Evolutionary conservation across 345 rosid species (phyloP).

Genomic region (Citrus glauca): DNA sequence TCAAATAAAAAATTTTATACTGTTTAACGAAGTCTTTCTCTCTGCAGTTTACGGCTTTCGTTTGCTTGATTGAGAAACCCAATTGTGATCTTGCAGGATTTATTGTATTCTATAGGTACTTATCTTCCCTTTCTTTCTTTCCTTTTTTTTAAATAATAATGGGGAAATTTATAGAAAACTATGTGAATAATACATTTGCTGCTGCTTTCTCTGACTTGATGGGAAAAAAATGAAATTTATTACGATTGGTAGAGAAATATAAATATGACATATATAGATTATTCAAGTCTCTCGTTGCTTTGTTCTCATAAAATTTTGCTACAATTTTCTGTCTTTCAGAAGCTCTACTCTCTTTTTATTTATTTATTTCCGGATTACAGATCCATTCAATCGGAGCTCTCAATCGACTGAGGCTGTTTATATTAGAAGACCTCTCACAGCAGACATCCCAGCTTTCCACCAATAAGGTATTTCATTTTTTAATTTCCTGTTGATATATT

Average conservation of each 20-base stretch:
- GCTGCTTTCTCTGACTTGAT: no score
- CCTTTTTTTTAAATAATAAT: no score
- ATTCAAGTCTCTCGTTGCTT: not conserved
- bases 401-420: not conserved
- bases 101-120: not conserved
- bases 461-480: no score
- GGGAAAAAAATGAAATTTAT: no score
- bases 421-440: no score
- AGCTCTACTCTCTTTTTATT: not conserved
- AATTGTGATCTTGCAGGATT: not conserved
- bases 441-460: no score
- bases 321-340: not conserved
- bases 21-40: not conserved
- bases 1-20: not conserved
- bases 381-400: not conserved
- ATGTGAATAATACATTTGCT: no score
- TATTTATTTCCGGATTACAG: not conserved
- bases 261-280: no score
- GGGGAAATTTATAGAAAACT: no score
- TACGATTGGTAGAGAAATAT: no score
- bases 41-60: not conserved
- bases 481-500: no score
- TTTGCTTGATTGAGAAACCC: not conserved
- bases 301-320: not conserved
- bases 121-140: not conserved